Evolutionary conservation across 1,139 yeast genomes (phyloP).

Genomic region (Eremothecium sinecaudum): DNA sequence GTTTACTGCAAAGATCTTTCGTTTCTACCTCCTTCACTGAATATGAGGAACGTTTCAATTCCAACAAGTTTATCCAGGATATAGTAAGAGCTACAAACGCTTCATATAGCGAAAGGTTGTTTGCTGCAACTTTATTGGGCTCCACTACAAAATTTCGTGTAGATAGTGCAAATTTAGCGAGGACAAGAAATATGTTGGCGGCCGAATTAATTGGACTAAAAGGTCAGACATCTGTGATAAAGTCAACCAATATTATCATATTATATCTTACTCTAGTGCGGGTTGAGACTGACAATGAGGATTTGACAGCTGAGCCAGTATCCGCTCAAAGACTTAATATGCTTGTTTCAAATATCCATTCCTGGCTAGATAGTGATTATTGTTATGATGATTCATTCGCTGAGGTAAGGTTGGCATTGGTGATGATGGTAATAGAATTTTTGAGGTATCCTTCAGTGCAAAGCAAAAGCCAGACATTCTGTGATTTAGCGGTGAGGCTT

Average conservation of each 20-base stretch:
- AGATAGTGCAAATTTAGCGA: conserved; percentile 34
- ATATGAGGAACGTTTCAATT: conserved; percentile 28
- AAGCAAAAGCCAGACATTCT: conserved; percentile 7
- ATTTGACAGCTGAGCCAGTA: conserved; percentile 29
- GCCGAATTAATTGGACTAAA: conserved; percentile 56
- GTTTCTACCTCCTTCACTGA: conserved; percentile 29
- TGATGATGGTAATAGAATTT: conserved; percentile 38
- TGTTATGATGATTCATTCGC: conserved; percentile 51
- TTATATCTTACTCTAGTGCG: conserved; percentile 43
- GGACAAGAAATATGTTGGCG: conserved; percentile 51
- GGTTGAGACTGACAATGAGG: conserved; percentile 27
- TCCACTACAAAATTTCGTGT: conserved; percentile 34
- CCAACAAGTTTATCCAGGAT: conserved; percentile 31
- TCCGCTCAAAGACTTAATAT: conserved; percentile 54
- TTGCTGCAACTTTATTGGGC: conserved; percentile 35
- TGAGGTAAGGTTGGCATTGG: conserved; percentile 42
- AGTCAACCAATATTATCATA: conserved; percentile 42
- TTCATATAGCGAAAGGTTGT: conserved; percentile 27
- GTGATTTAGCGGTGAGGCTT: conserved; percentile 28
- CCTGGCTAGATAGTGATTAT: conserved; percentile 53
- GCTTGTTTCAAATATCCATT: conserved; percentile 43
- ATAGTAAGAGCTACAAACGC: conserved; percentile 21
- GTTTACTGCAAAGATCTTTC: conserved; percentile 26
- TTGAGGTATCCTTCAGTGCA: conserved; percentile 15
- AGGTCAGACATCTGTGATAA: conserved; percentile 34